Base-by-base conservation (phyloP, 23 red algal genomes). In the Cyanidium caldarium region DNA sequence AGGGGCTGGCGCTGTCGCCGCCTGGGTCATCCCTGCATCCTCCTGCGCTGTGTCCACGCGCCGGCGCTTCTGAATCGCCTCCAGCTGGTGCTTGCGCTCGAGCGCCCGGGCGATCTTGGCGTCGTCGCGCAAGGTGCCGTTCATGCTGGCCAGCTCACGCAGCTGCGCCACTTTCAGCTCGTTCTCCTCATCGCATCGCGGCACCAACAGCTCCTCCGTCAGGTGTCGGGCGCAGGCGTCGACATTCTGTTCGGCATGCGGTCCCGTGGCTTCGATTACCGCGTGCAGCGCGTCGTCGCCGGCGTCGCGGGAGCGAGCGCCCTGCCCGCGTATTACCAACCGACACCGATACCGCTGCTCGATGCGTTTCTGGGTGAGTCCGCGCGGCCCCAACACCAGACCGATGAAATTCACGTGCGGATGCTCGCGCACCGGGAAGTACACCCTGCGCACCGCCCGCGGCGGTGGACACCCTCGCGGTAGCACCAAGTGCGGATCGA, bases 151-250 rank as follows among this genome's bases (percentile, higher is more conserved):
- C 20, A 96, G 70, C 67, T 87, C 83, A 19, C 91, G 80, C 29
- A 96, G 79, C 65, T 96, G 91, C 2, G 72, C 79, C 42, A 87
- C 79, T 38, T 96, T 96, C 42, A 87, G 91, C 38, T 87, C 91
- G 65, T 96, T 96, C 57, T 87, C 76, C 42, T 85, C 78, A 56
- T 96, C 91, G 23, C 72, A 38, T 20, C 78, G 70, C 21, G 85
- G 84, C 1, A 69, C 78, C 40, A 88, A 65, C 35, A 96, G 73
- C 51, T 88, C 84, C 73, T 87, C 78, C 13, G 84, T 84, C 40
- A 74, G 74, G 16, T 75, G 33, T 37, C 75, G 76, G 76, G 58
- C 33, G 33, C 91, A 96, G 23, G 68, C 70, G 15, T 51, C 72
- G 23, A 96, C 83, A 29, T 74, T 73, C 10, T 88, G 58, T 67